Percentiles rank a stretch among this genome's conserved stretches.
Evolutionary conservation across 2,329 filamentous ascomycete species (phyloP).

Genomic region (Aspergillus hortae): DNA sequence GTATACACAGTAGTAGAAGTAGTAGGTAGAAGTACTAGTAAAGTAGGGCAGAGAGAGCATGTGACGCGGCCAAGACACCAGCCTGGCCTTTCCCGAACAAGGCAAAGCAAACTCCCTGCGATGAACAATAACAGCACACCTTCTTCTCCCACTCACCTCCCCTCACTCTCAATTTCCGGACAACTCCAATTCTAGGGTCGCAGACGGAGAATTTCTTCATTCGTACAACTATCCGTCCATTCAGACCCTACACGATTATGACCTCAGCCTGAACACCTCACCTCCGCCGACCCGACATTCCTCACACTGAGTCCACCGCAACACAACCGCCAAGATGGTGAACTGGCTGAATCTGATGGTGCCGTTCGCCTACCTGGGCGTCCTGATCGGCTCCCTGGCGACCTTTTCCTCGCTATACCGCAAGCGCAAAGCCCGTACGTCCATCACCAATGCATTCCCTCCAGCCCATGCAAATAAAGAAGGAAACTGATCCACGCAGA

Average conservation of each 20-base stretch:
- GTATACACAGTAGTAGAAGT: background rate
- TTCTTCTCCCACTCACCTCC: background rate
- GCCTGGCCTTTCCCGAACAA: constrained; percentile 23
- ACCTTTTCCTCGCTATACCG: constrained; percentile 93
- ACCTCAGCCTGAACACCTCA: background rate
- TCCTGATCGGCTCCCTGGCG: constrained; percentile 81
- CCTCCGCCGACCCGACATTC: background rate
- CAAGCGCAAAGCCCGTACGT: constrained; percentile 79
- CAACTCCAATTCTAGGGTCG: constrained; percentile 12
- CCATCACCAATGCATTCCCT: background rate
- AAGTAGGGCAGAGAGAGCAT: constrained; percentile 10
- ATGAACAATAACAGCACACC: background rate
- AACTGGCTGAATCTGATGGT: constrained; percentile 84
- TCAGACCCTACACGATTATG: constrained; percentile 4
- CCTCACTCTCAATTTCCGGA: background rate
- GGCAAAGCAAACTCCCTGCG: background rate
- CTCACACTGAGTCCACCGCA: background rate
- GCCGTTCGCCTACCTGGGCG: constrained; percentile 83
- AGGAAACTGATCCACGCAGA: constrained; percentile 43
- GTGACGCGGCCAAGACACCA: constrained; percentile 25
- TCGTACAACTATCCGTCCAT: background rate
- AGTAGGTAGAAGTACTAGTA: background rate
- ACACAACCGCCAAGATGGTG: constrained; percentile 41
- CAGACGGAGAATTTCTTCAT: background rate
- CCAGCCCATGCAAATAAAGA: constrained; percentile 10